These are phyloP conservation scores for Termitomyces sp. DNA, from an alignment of 768 basidiomycete genomes.

Conservation along the genomic window DNA sequence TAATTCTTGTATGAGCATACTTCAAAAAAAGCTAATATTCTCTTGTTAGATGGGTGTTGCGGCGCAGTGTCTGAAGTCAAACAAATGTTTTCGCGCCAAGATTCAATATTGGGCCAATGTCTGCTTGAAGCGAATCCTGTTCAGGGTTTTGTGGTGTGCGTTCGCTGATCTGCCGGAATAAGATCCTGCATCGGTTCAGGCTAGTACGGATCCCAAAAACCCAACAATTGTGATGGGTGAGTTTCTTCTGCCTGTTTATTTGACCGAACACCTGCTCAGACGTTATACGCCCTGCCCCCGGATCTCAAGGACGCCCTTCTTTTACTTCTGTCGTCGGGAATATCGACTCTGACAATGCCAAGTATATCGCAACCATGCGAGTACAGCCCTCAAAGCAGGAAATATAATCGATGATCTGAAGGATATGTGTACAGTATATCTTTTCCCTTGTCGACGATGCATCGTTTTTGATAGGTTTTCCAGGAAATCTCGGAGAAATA, in stretches of 20 bases:
- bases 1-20: conserved; percentile 1
- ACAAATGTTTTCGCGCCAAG: conserved; percentile 62
- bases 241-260: conserved; percentile 1
- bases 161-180: background rate
- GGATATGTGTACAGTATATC: conserved; percentile 54
- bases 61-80: conserved; percentile 72
- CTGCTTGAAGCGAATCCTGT: conserved; percentile 59
- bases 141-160: background rate
- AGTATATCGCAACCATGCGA: conserved; percentile 52
- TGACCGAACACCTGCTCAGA: conserved; percentile 40
- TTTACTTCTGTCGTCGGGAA: conserved; percentile 75
- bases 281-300: conserved; percentile 77
- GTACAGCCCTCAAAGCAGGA: conserved; percentile 63
- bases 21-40: background rate
- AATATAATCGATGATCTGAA: conserved; percentile 66
- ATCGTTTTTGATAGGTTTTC: background rate
- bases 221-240: conserved; percentile 78
- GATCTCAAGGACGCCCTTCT: conserved; percentile 66
- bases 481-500: conserved; percentile 55
- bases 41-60: conserved; percentile 61
- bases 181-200: conserved; percentile 56
- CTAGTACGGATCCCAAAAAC: conserved; percentile 59
- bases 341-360: conserved; percentile 66
- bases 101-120: conserved; percentile 82
- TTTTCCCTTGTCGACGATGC: background rate